phyloP scores from a whole-genome alignment of 805 yeast species.

The Clavispora santaluciae region DNA sequence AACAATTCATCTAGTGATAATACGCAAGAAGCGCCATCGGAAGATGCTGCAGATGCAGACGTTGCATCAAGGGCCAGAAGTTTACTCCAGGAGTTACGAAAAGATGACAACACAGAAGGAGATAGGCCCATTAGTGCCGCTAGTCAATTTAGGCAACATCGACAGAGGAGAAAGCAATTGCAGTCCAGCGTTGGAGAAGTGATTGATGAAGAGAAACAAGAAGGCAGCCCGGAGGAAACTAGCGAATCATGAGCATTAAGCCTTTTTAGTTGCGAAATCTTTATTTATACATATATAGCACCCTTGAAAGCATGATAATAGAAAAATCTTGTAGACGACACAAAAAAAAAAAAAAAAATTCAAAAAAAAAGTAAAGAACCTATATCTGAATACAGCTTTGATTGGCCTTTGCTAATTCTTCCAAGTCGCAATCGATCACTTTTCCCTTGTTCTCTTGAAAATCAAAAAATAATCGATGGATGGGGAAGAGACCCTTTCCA shows the following conservation, averaged over 20 bases:
- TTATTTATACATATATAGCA: not conserved
- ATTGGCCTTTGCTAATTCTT: slow-evolving; percentile 16
- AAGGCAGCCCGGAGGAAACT: not conserved
- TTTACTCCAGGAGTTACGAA: slow-evolving; percentile 56
- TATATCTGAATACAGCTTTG: not conserved
- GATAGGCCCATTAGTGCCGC: slow-evolving; percentile 10
- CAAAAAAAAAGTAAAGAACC: not conserved
- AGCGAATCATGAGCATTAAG: not conserved
- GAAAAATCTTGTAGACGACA: not conserved
- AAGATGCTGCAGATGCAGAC: slow-evolving; percentile 28
- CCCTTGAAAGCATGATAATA: not conserved
- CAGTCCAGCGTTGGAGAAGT: not conserved
- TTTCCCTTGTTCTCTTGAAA: slow-evolving; percentile 20
- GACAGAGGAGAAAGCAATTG: slow-evolving; percentile 11
- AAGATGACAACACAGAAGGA: slow-evolving; percentile 5
- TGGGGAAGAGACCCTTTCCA: slow-evolving; percentile 35
- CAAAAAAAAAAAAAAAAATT: not conserved
- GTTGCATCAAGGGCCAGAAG: slow-evolving; percentile 59
- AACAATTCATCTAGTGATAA: slow-evolving; percentile 2
- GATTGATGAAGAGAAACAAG: slow-evolving; percentile 1
- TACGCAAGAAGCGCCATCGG: slow-evolving; percentile 14
- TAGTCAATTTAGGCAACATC: slow-evolving; percentile 11
- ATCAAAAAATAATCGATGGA: slow-evolving; percentile 34
- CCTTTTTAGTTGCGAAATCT: too few relatives aligned
- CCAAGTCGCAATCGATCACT: slow-evolving; percentile 34